Evolutionary conservation across 2,329 filamentous ascomycete genomes (phyloP).

Genomic region (Penicillium carneum): DNA sequence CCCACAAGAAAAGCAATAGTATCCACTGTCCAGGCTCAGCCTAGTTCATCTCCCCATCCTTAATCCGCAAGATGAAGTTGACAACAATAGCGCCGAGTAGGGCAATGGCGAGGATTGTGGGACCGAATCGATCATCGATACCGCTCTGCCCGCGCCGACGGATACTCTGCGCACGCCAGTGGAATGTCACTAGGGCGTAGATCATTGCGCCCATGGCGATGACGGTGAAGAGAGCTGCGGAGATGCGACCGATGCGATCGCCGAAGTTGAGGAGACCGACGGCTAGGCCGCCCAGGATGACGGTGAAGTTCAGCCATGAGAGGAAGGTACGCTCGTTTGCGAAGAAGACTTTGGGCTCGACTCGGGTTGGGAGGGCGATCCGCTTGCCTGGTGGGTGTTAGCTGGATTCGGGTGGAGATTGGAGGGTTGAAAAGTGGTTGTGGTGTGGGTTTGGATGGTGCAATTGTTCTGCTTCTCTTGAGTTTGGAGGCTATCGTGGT

Average conservation of each 20-base stretch:
- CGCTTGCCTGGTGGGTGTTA: slow-evolving; percentile 76
- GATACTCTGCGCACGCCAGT: slow-evolving; percentile 95
- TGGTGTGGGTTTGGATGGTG: neutral
- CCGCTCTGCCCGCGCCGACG: slow-evolving; percentile 88
- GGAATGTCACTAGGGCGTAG: slow-evolving; percentile 92
- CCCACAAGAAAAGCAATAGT: neutral
- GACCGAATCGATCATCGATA: slow-evolving; percentile 94
- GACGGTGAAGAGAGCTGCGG: slow-evolving; percentile 88
- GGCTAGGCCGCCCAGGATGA: slow-evolving; percentile 94
- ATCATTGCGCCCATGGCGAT: slow-evolving; percentile 95
- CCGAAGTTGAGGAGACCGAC: slow-evolving; percentile 98
- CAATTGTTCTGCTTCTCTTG: neutral
- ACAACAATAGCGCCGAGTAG: slow-evolving; percentile 88
- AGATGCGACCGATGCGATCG: slow-evolving; percentile 91
- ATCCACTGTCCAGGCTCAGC: neutral
- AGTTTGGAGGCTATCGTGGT: neutral
- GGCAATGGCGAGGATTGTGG: slow-evolving; percentile 86
- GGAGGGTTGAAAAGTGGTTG: slow-evolving; percentile 12
- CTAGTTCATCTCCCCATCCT: slow-evolving; percentile 37
- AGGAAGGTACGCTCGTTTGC: slow-evolving; percentile 99
- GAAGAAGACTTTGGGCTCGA: slow-evolving; percentile 99
- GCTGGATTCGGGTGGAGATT: slow-evolving; percentile 7
- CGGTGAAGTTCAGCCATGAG: slow-evolving; percentile 99
- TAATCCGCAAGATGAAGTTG: slow-evolving; percentile 83
- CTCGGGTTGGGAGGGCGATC: slow-evolving; percentile 94